Percentiles rank a stretch among this genome's conserved stretches.
These are phyloP conservation scores for Mortierella sp. DNA, from an alignment of 371 early-diverging fungal species.

Conservation along the genomic window DNA sequence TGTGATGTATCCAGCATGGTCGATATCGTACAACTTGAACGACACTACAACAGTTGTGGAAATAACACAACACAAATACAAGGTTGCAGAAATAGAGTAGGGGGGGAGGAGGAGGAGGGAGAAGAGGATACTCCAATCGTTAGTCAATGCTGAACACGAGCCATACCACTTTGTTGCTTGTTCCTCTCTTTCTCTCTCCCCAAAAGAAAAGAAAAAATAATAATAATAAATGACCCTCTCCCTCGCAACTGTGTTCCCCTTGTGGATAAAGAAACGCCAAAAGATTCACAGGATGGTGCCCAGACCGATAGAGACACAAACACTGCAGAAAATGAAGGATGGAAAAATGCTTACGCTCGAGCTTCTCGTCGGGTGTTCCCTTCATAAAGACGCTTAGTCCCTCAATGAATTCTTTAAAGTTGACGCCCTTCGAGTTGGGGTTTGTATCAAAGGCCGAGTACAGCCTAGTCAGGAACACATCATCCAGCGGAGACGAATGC, in stretches of 20 bases:
- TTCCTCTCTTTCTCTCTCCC: too few species aligned
- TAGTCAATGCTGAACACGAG: too few species aligned
- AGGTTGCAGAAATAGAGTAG: too few species aligned
- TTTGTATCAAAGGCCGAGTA: conserved; percentile 86
- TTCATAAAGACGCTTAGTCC: conserved; percentile 84
- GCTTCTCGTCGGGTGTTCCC: conserved; percentile 83
- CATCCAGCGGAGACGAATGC: conserved; percentile 69
- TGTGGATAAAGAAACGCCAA: neutral
- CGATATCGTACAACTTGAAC: conserved; percentile 84
- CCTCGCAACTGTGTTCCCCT: too few species aligned
- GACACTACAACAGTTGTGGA: conserved; percentile 81
- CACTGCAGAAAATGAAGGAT: neutral
- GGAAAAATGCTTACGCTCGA: conserved; percentile 66
- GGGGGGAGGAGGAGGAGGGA: too few species aligned
- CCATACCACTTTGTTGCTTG: too few species aligned
- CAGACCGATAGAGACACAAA: conserved; percentile 5
- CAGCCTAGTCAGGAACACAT: conserved; percentile 79
- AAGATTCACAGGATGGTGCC: neutral
- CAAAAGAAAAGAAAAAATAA: too few species aligned
- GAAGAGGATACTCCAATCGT: too few species aligned
- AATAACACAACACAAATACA: conserved; percentile 10
- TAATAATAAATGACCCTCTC: too few species aligned
- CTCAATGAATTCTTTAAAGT: conserved; percentile 82
- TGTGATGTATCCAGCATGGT: conserved; percentile 82
- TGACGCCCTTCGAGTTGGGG: conserved; percentile 69